phyloP scores from a whole-genome alignment of 805 yeast species.

The Barnettozyma siamensis region DNA sequence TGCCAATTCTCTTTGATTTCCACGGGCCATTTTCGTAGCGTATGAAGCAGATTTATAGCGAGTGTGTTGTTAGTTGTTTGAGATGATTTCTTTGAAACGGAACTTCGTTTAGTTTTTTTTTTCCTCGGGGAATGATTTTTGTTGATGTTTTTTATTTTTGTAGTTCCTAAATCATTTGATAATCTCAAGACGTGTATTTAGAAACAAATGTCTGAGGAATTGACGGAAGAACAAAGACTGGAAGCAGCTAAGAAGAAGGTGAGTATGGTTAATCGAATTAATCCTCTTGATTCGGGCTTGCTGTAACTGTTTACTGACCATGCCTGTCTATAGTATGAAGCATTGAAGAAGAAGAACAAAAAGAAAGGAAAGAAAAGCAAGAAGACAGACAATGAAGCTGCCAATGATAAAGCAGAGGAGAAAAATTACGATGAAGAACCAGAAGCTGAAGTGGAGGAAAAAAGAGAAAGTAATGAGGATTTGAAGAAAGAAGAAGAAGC shows the following conservation, averaged over 20 bases:
- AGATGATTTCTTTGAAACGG: no score
- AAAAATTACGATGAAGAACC: slow-evolving; percentile 7
- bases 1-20: slow-evolving; percentile 94
- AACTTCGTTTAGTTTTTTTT: no score
- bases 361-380: slow-evolving; percentile 35
- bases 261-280: slow-evolving; percentile 11
- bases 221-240: slow-evolving; percentile 50
- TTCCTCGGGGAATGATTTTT: no score
- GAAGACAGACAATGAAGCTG: slow-evolving; percentile 13
- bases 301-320: neutral
- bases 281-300: neutral
- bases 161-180: no score
- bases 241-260: slow-evolving; percentile 71
- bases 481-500: neutral
- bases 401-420: slow-evolving; percentile 4
- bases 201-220: slow-evolving; percentile 23
- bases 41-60: no score
- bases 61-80: no score
- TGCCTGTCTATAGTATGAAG: slow-evolving; percentile 42
- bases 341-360: slow-evolving; percentile 56
- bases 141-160: no score
- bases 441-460: slow-evolving; percentile 7
- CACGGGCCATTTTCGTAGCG: slow-evolving; percentile 82
- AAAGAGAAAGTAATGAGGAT: neutral
- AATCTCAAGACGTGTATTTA: no score